Percentiles rank a stretch among this genome's conserved stretches.
phyloP scores from a whole-genome alignment of 2,329 filamentous ascomycete genomes.

The Emericellopsis cladophorae region DNA sequence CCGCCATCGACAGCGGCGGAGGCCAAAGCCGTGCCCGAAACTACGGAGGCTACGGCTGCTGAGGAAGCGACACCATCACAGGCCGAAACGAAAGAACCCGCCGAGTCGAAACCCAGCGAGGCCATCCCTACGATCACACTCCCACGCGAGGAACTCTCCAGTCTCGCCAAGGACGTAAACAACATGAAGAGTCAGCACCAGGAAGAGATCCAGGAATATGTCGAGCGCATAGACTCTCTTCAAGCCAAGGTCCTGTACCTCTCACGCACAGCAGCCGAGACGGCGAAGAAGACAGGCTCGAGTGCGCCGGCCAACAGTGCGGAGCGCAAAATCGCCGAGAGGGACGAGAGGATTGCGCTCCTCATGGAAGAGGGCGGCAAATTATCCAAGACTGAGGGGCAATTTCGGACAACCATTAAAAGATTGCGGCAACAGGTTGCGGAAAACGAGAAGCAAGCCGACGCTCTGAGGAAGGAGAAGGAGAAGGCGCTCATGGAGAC shows the following conservation, averaged over 20 bases:
- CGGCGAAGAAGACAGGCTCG: conserved; percentile 57
- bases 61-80: neutral
- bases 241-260: conserved; percentile 87
- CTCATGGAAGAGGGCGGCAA: conserved; percentile 89
- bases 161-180: conserved; percentile 9
- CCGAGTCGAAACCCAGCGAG: neutral
- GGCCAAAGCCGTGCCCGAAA: neutral
- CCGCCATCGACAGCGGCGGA: neutral
- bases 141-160: neutral
- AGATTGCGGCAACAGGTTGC: conserved; percentile 57
- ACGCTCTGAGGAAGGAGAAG: conserved; percentile 43
- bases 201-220: conserved; percentile 70
- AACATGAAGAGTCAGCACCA: conserved; percentile 36
- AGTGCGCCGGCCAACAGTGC: conserved; percentile 48
- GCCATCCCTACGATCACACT: neutral
- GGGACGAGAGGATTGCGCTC: conserved; percentile 79
- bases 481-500: conserved; percentile 44
- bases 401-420: conserved; percentile 71
- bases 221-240: conserved; percentile 83
- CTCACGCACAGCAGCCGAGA: conserved; percentile 64
- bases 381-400: conserved; percentile 75
- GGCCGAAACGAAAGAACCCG: neutral
- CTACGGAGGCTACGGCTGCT: neutral
- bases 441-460: conserved; percentile 52
- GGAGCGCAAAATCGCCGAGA: conserved; percentile 75